Percentiles rank a stretch among this genome's conserved stretches.
Conservation (phyloP, 2,329 filamentous ascomycete genomes). For the Ophiostoma australiae region DNA sequence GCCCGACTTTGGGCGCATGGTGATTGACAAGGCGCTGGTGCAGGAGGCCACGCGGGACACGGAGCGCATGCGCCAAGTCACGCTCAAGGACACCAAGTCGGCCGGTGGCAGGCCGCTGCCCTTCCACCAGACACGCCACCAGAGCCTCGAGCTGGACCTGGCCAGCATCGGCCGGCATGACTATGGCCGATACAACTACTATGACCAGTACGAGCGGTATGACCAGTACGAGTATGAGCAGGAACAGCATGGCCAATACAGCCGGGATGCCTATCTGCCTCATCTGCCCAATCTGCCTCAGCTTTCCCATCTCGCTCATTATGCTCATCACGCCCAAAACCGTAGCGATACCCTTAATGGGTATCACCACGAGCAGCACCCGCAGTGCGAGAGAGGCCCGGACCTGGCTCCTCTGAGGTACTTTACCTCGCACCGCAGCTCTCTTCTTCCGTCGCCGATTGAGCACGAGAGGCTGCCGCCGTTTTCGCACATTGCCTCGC, state of each 20-base stretch:
- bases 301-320: no score
- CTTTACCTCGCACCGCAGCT: neutral
- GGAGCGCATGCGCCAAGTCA: constrained; percentile 37
- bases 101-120: neutral
- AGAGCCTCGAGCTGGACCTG: neutral
- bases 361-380: neutral
- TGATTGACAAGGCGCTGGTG: constrained; percentile 56
- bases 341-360: neutral
- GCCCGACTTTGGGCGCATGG: constrained; percentile 61
- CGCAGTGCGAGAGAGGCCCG: neutral
- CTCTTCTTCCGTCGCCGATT: constrained; percentile 17
- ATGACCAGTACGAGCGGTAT: neutral
- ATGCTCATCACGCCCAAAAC: neutral
- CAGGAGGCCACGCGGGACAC: constrained; percentile 48
- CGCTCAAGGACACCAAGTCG: neutral
- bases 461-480: constrained; percentile 23
- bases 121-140: neutral
- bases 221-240: neutral
- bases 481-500: constrained; percentile 10
- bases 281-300: neutral
- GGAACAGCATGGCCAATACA: neutral
- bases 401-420: constrained; percentile 15
- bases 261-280: no score
- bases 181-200: neutral
- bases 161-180: neutral